Evolutionary conservation across 176 grass and related monocot genomes (phyloP), one percentile per base, ranked within the genome.

Genomic region (Ensete glaucum): DNA sequence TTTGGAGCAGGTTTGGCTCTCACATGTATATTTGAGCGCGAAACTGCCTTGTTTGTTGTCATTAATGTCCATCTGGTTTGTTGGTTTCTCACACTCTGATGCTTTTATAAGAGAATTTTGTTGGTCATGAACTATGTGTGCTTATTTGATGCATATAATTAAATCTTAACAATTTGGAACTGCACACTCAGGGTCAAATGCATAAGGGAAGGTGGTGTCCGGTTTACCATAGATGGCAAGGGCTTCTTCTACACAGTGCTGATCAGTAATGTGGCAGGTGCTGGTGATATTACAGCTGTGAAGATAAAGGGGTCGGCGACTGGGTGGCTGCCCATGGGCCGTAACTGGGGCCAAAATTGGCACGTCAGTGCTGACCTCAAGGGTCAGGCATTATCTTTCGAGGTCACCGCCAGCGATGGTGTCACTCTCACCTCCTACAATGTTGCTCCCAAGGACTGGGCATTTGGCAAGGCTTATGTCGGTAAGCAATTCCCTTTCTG

Each of bases 291-390:
- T 51, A 84, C 59, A 20, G 86, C 86, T 53, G 90, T 94, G 63
- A 99, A 99, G 52, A 81, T 94, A 73, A 99, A 99, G 85, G 88
- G 91, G 62, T 84, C 86, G 21, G 81, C 81, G 50, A 91, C 82
- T 3, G 95, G 95, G 19, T 99, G 95, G 95, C 81, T 99, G 67
- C 71, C 88, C 0, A 99, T 99, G 95, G 90, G 86, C 64, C 90
- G 95, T 54, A 99, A 81, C 60, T 99, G 90, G 95, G 95, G 95
- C 23, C 95, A 99, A 79, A 80, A 89, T 69, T 99, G 95, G 95
- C 95, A 99, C 76, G 91, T 99, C 74, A 99, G 86, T 76, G 80
- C 74, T 11, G 91, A 94, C 69, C 72, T 99, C 64, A 78, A 57
- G 69, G 82, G 88, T 6, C 95, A 94, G 67, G 87, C 95, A 23